Evolutionary conservation across 2,329 filamentous ascomycete species (phyloP).

Genomic region (Colletotrichum sp.): DNA sequence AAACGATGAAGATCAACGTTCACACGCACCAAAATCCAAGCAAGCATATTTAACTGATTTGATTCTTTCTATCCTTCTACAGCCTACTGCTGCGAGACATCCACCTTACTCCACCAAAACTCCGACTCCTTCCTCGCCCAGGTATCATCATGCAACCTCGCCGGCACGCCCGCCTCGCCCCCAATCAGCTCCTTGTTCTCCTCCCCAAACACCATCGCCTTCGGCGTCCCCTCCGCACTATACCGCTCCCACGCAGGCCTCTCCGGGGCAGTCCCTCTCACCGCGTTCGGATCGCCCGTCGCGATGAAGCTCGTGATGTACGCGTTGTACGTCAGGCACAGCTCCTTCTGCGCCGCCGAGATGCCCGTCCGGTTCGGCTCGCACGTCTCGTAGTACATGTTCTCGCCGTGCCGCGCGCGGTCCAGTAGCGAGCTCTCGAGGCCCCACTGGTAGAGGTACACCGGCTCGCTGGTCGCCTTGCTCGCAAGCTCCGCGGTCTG

Average conservation of each 20-base stretch:
- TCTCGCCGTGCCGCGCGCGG: constrained; percentile 53
- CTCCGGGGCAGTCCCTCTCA: constrained; percentile 18
- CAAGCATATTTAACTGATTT: neutral
- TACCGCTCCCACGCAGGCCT: constrained; percentile 42
- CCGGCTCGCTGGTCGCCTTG: constrained; percentile 39
- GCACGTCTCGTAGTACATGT: constrained; percentile 29
- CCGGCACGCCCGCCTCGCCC: constrained; percentile 41
- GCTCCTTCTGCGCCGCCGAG: constrained; percentile 41
- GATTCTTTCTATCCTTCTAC: neutral
- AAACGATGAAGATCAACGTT: no score
- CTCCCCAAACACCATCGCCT: constrained; percentile 60
- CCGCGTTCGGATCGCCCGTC: constrained; percentile 7
- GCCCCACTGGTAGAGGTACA: constrained; percentile 61
- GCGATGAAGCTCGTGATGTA: constrained; percentile 43
- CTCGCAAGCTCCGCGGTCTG: constrained; percentile 56
- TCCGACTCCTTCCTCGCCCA: constrained; percentile 52
- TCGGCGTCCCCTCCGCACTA: constrained; percentile 26
- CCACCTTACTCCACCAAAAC: constrained; percentile 66
- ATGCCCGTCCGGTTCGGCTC: constrained; percentile 43
- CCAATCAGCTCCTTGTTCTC: constrained; percentile 61
- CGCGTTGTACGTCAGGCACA: constrained; percentile 42
- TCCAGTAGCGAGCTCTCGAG: constrained; percentile 40
- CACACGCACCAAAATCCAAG: no score
- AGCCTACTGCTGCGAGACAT: constrained; percentile 42
- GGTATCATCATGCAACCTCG: constrained; percentile 43